A percentile compares a stretch with the other conserved stretches of the same genome.
Evolutionary conservation across 352 stramenopile genomes (phyloP).

Genomic region (Phytophthora hybrid): DNA sequence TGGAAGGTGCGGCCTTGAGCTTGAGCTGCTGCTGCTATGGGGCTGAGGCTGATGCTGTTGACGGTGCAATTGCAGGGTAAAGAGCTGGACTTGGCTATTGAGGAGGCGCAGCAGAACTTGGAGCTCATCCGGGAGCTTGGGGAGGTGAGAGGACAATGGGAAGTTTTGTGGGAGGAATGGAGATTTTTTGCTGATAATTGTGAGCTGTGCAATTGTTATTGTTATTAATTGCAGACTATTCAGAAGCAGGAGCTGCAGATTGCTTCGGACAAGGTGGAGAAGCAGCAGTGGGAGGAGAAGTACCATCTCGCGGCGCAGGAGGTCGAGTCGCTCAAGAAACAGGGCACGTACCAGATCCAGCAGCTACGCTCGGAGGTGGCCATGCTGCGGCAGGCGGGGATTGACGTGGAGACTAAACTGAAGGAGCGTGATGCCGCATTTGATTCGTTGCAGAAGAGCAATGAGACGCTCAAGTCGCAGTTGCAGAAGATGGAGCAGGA

Average conservation of each 20-base stretch:
- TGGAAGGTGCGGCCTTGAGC: slow-evolving; percentile 61
- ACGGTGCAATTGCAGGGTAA: slow-evolving; percentile 49
- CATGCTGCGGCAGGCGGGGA: slow-evolving; percentile 55
- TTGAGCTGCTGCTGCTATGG: background rate
- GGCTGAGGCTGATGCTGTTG: slow-evolving; percentile 3
- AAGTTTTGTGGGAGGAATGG: background rate
- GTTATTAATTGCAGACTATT: slow-evolving; percentile 46
- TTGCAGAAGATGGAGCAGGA: slow-evolving; percentile 61
- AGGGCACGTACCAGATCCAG: slow-evolving; percentile 63
- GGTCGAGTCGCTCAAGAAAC: slow-evolving; percentile 56
- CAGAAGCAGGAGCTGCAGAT: slow-evolving; percentile 71
- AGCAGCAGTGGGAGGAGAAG: slow-evolving; percentile 85
- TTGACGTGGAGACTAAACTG: slow-evolving; percentile 58
- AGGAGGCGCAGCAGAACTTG: slow-evolving; percentile 70
- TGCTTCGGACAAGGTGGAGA: slow-evolving; percentile 61
- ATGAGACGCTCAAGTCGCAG: slow-evolving; percentile 49
- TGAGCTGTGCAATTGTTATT: background rate
- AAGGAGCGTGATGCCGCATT: slow-evolving; percentile 54
- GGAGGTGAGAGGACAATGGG: slow-evolving; percentile 34
- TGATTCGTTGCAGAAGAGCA: slow-evolving; percentile 47
- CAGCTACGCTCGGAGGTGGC: slow-evolving; percentile 57
- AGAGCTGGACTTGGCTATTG: slow-evolving; percentile 82
- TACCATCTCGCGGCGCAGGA: slow-evolving; percentile 66
- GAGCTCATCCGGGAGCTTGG: slow-evolving; percentile 67
- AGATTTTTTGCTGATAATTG: background rate